Conservation (phyloP, 371 early-diverging fungal genomes). For the Globomyces sp. region DNA sequence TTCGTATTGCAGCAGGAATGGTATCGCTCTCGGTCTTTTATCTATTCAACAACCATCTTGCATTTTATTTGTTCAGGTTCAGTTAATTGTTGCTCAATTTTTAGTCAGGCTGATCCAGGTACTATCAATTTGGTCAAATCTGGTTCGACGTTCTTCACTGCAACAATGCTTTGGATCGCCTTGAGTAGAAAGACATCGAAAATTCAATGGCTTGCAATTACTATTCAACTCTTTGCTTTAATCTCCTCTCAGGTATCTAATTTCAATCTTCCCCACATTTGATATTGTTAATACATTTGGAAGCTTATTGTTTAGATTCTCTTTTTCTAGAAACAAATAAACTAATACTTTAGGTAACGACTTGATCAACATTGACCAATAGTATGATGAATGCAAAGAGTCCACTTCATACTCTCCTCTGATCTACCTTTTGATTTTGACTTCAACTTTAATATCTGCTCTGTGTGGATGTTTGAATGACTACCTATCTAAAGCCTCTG, state of each 20-base stretch:
- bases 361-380: background rate
- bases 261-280: too few species aligned
- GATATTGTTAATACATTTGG: too few species aligned
- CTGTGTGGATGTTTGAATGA: background rate
- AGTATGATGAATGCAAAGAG: conserved; percentile 11
- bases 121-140: conserved; percentile 5
- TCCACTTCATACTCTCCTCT: background rate
- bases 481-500: conserved; percentile 1
- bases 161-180: background rate
- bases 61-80: background rate
- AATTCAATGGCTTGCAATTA: conserved; percentile 8
- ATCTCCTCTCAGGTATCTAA: too few species aligned
- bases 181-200: background rate
- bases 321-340: too few species aligned
- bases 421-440: background rate
- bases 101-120: background rate
- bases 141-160: background rate
- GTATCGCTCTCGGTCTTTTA: background rate
- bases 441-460: background rate
- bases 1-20: background rate
- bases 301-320: too few species aligned
- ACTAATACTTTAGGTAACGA: too few species aligned
- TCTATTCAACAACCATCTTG: background rate
- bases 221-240: background rate
- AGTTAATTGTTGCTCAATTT: too few species aligned